Conservation (phyloP, 192 early-diverging fungal species). For the Rhizoclosmatium globosum region DNA sequence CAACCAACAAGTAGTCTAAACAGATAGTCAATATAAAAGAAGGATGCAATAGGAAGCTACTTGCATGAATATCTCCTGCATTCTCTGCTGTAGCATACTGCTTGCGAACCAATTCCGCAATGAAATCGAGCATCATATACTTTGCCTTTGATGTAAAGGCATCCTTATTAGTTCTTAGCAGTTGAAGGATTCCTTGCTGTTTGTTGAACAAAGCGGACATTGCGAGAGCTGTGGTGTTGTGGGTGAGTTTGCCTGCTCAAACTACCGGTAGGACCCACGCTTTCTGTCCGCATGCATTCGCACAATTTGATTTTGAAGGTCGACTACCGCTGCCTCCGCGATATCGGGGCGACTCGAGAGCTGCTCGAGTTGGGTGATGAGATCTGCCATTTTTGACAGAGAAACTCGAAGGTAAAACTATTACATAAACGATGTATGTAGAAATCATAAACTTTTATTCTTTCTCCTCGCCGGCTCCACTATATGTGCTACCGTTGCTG, state of each 20-base stretch:
- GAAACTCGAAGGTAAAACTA: neutral
- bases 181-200: constrained; percentile 37
- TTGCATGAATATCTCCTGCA: constrained; percentile 44
- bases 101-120: constrained; percentile 30
- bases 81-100: constrained; percentile 16
- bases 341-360: constrained; percentile 7
- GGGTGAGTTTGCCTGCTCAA: neutral
- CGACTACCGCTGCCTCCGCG: constrained; percentile 19
- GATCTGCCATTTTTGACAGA: neutral
- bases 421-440: neutral
- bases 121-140: constrained; percentile 19
- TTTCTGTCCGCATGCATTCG: constrained; percentile 14
- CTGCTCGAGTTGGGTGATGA: neutral
- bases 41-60: neutral
- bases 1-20: constrained; percentile 20
- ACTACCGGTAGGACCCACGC: neutral
- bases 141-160: constrained; percentile 43
- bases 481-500: no score
- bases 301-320: constrained; percentile 13
- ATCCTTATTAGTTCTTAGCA: constrained; percentile 29
- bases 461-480: no score
- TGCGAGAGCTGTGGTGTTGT: constrained; percentile 35
- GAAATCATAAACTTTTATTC: neutral
- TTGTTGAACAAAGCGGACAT: constrained; percentile 42
- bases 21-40: neutral